phyloP scores from a whole-genome alignment of 495 filamentous ascomycete genomes.

The Penicillium macrosclerotiorum region DNA sequence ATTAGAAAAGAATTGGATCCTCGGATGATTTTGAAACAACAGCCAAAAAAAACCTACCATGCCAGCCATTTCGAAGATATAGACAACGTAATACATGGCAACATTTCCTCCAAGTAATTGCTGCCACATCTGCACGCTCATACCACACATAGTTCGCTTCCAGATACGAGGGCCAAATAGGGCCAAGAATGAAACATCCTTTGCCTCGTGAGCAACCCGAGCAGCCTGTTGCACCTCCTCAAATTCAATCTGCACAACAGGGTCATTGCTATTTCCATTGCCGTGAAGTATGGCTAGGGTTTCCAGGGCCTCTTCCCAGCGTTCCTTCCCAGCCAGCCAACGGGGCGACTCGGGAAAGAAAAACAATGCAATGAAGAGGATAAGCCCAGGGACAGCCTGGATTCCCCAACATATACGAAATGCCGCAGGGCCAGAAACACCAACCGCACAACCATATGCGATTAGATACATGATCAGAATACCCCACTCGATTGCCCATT shows the following conservation, averaged over 20 bases:
- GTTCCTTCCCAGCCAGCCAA: constrained; percentile 69
- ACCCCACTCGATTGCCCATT: constrained; percentile 74
- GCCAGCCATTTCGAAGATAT: constrained; percentile 66
- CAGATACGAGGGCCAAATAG: constrained; percentile 64
- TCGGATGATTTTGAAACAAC: too few species aligned
- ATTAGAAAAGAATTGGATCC: too few species aligned
- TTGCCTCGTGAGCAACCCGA: constrained; percentile 45
- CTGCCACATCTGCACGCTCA: constrained; percentile 67
- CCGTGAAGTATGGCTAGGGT: constrained; percentile 70
- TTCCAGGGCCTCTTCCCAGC: constrained; percentile 64
- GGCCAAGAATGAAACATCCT: constrained; percentile 59
- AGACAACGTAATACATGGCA: constrained; percentile 70
- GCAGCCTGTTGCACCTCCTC: constrained; percentile 67
- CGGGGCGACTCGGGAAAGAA: constrained; percentile 72
- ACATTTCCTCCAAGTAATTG: constrained; percentile 69
- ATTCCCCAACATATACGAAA: constrained; percentile 74
- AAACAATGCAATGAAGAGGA: constrained; percentile 61
- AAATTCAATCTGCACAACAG: constrained; percentile 68
- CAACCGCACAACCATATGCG: constrained; percentile 60
- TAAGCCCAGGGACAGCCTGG: constrained; percentile 64
- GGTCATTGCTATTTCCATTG: constrained; percentile 60
- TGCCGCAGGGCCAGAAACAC: constrained; percentile 48
- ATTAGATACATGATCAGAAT: constrained; percentile 62
- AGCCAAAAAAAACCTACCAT: constrained; percentile 32
- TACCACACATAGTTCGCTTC: constrained; percentile 67